These are phyloP conservation scores for Trichoderma pleuroti DNA, from an alignment of 2,329 filamentous ascomycete genomes.

Conservation along the genomic window DNA sequence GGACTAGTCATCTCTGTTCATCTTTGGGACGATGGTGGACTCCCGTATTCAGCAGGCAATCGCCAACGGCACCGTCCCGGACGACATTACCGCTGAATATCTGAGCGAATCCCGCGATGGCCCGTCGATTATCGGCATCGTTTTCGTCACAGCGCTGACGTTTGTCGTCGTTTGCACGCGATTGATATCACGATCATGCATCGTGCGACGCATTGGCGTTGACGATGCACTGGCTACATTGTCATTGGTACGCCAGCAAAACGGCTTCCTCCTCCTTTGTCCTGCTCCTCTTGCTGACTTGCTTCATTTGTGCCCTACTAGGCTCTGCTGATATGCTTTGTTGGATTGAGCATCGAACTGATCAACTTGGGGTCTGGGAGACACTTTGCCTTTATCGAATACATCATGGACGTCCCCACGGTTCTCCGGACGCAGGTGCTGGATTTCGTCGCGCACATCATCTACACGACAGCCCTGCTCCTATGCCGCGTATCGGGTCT, in stretches of 20 bases:
- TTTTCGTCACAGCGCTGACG: conserved; percentile 36
- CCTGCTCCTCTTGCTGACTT: background rate
- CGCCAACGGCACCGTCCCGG: conserved; percentile 35
- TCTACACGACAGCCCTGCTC: conserved; percentile 49
- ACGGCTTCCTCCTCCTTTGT: background rate
- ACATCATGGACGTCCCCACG: conserved; percentile 41
- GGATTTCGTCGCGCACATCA: conserved; percentile 49
- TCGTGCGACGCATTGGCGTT: conserved; percentile 37
- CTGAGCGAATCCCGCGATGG: conserved; percentile 37
- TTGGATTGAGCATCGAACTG: conserved; percentile 41
- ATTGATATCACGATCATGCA: conserved; percentile 34
- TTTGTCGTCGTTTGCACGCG: conserved; percentile 34
- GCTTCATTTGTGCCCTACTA: conserved; percentile 17
- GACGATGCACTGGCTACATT: conserved; percentile 38
- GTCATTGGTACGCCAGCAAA: conserved; percentile 32
- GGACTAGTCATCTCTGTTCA: background rate
- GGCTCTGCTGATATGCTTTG: conserved; percentile 41
- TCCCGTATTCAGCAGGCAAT: conserved; percentile 31
- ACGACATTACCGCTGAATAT: conserved; percentile 32
- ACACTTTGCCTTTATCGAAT: conserved; percentile 44
- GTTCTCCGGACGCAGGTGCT: conserved; percentile 43
- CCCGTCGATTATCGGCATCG: conserved; percentile 38
- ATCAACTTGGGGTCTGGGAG: conserved; percentile 48
- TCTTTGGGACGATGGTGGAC: conserved; percentile 25
- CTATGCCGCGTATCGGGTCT: conserved; percentile 50